Base-by-base conservation (phyloP, 768 basidiomycete species). In the Termitomyces sp. region DNA sequence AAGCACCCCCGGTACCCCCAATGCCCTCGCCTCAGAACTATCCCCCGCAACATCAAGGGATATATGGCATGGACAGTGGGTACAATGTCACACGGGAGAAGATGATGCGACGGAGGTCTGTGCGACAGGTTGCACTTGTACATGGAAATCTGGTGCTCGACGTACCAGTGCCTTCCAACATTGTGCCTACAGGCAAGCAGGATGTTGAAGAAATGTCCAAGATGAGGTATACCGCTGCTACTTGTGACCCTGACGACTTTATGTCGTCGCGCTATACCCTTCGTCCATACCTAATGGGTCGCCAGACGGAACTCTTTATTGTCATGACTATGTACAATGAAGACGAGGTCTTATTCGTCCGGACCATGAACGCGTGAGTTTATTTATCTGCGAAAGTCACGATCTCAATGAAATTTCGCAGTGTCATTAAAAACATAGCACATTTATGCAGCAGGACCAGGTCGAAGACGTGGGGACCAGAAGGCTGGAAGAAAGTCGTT, bases 311-410 rank as follows among this genome's bases (percentile, higher is more conserved):
- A 73, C 80, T 97, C 15, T 95, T 96, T 75, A 92, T 97, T 65
- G 93, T 95, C 44, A 91, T 96, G 86, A 96, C 94, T 46, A 95
- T 96, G 93, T 92, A 92, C 71, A 95, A 95, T 70, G 94, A 97
- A 75, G 91, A 92, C 67, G 89, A 92, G 68, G 76, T 86, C 9
- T 76, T 91, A 30, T 93, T 92, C 69, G 77, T 78, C 68, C 82
- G 79, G 68, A 94, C 91, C 12, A 92, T 94, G 89, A 92, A 93
- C 65, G 84, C 89, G 87, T 88, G 67, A 67, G 87, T 78, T 55
- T 54, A 18, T 22, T 46, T 57, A 55, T 51, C 15, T 37, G n/a
- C 33, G 42, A 20, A 59, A 58, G 30, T 46, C 48, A 24, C 39
- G 31, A 36, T 22, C 34, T 57, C 61, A 47, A 46, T 55, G 55